Percentiles rank a stretch among this genome's conserved stretches.
phyloP scores from a whole-genome alignment of 2,329 filamentous ascomycete genomes.

The Alternaria brassicicola region DNA sequence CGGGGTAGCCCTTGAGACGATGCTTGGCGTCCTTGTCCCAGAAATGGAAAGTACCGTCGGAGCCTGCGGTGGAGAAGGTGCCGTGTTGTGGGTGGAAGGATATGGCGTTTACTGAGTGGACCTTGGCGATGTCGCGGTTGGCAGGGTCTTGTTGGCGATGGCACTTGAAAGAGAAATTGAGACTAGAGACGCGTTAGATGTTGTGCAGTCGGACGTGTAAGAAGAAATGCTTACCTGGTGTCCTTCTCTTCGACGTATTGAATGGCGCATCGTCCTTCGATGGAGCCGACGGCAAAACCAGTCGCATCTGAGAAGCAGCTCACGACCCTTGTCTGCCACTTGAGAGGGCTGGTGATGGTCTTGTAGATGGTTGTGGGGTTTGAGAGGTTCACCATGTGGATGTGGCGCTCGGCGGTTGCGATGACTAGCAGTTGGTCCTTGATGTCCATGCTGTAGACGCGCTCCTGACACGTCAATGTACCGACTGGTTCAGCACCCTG shows the following conservation, averaged over 20 bases:
- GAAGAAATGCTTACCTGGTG: conserved; percentile 56
- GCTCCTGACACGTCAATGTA: conserved; percentile 71
- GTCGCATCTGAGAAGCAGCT: conserved; percentile 92
- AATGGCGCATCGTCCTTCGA: conserved; percentile 96
- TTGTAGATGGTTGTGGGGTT: conserved; percentile 94
- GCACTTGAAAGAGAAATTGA: conserved; percentile 99
- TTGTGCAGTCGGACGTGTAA: background rate
- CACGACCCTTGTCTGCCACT: conserved; percentile 96
- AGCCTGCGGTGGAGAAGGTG: conserved; percentile 96
- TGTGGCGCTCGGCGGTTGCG: conserved; percentile 92
- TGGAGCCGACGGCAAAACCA: conserved; percentile 93
- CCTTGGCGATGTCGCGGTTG: conserved; percentile 74
- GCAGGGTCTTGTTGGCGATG: conserved; percentile 78
- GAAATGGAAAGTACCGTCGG: conserved; percentile 95
- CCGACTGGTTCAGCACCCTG: conserved; percentile 67
- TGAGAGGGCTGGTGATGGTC: conserved; percentile 91
- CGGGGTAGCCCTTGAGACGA: conserved; percentile 67
- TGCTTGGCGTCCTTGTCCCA: conserved; percentile 73
- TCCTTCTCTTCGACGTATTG: conserved; percentile 99
- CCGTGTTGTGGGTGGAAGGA: conserved; percentile 96
- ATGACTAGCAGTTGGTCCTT: conserved; percentile 87
- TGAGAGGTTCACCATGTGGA: conserved; percentile 91
- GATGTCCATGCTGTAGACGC: conserved; percentile 91
- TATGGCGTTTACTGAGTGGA: conserved; percentile 95
- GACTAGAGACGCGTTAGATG: conserved; percentile 47